Evolutionary conservation across 2,329 filamentous ascomycete species (phyloP).

Genomic region (Cucurbitaria berberidis): DNA sequence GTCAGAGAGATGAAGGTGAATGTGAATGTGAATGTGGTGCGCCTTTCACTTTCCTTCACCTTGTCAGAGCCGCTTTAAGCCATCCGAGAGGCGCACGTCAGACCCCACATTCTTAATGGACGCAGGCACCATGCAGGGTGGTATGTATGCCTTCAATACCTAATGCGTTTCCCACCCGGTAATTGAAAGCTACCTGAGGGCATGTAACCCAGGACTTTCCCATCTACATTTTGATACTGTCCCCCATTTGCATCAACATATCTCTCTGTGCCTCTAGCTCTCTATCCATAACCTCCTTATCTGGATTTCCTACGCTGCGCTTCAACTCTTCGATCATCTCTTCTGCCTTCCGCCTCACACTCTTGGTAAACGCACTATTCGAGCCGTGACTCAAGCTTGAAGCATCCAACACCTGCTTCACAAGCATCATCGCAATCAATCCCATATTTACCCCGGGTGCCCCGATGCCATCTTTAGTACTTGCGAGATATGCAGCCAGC

Average conservation of each 20-base stretch:
- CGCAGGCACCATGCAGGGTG: not conserved
- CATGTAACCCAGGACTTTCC: not conserved
- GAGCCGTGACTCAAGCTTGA: slow-evolving; percentile 53
- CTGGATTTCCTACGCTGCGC: slow-evolving; percentile 27
- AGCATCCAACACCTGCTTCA: slow-evolving; percentile 50
- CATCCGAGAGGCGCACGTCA: not conserved
- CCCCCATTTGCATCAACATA: slow-evolving; percentile 39
- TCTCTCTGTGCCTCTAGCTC: slow-evolving; percentile 37
- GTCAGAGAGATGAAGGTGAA: slow-evolving; percentile 1
- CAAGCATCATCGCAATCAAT: slow-evolving; percentile 51
- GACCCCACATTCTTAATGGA: not conserved
- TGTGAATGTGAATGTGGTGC: slow-evolving; percentile 11
- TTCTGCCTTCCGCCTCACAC: slow-evolving; percentile 47
- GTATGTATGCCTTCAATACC: not conserved
- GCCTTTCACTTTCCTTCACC: slow-evolving; percentile 10
- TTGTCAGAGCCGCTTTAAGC: not conserved
- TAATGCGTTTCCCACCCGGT: not conserved
- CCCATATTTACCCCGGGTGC: slow-evolving; percentile 49
- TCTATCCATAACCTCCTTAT: slow-evolving; percentile 26
- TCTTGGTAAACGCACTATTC: slow-evolving; percentile 49
- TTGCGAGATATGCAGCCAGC: slow-evolving; percentile 43
- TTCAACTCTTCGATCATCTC: slow-evolving; percentile 37
- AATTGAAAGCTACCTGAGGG: not conserved
- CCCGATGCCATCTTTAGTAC: slow-evolving; percentile 29
- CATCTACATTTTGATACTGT: slow-evolving; percentile 22